Percentiles rank a stretch among this genome's conserved stretches.
Evolutionary conservation across 1,139 yeast genomes (phyloP).

Genomic region (Suhomyces guaymorum): DNA sequence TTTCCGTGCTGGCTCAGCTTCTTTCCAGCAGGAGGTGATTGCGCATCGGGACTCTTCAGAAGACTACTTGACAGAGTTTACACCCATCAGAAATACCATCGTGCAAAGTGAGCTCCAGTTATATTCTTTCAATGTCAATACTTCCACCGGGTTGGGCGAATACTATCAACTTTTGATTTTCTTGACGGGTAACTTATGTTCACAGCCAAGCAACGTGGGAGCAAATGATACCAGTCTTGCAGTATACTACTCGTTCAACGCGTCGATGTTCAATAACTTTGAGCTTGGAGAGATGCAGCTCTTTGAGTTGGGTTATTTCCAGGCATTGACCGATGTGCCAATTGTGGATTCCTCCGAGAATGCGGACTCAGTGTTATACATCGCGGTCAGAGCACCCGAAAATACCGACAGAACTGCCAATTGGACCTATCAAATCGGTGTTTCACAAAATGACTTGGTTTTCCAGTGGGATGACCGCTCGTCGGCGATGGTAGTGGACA

Average conservation of each 20-base stretch:
- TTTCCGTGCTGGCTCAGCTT: background rate
- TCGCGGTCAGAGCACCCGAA: constrained; percentile 51
- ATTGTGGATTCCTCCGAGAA: constrained; percentile 18
- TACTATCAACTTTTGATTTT: constrained; percentile 56
- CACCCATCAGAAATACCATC: constrained; percentile 44
- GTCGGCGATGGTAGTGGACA: constrained; percentile 64
- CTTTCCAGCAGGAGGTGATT: background rate
- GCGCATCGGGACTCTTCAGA: constrained; percentile 11
- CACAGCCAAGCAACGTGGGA: constrained; percentile 40
- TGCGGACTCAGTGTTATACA: constrained; percentile 36
- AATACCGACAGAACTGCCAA: constrained; percentile 36
- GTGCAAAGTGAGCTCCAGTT: constrained; percentile 41
- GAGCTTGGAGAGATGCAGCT: constrained; percentile 33
- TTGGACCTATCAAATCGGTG: constrained; percentile 70
- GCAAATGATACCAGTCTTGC: constrained; percentile 41
- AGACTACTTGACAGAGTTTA: constrained; percentile 44
- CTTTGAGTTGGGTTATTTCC: constrained; percentile 53
- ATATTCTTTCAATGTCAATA: constrained; percentile 48
- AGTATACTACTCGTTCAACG: constrained; percentile 53
- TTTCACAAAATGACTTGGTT: constrained; percentile 63
- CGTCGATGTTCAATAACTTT: constrained; percentile 36
- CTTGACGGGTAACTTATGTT: constrained; percentile 60
- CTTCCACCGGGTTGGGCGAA: constrained; percentile 47
- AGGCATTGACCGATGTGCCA: constrained; percentile 51
- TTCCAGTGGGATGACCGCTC: constrained; percentile 69